Conservation (phyloP, 148 eudicot species). For the Nepenthes mirabilis region DNA sequence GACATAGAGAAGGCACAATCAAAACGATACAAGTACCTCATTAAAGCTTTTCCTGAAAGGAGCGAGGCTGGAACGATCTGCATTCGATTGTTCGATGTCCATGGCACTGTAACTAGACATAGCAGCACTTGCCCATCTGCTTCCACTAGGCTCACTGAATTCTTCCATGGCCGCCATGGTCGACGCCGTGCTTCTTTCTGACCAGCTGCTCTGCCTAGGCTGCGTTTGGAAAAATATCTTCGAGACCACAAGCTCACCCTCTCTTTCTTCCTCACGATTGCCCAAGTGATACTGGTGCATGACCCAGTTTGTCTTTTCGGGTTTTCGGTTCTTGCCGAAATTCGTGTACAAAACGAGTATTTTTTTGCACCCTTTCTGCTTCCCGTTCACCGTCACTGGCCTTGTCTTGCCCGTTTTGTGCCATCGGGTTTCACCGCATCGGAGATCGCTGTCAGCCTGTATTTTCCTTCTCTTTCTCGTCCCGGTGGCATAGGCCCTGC, state of each 20-base stretch:
- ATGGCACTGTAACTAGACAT: background rate
- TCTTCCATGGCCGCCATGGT: too few relatives aligned
- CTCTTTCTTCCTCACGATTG: conserved; percentile 43
- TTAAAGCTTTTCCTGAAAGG: background rate
- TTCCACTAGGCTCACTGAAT: background rate
- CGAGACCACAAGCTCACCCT: conserved; percentile 56
- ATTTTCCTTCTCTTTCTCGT: conserved; percentile 15
- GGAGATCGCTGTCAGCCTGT: conserved; percentile 39
- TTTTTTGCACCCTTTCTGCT: conserved; percentile 33
- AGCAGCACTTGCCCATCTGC: background rate
- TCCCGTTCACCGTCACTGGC: conserved; percentile 41
- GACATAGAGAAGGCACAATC: too few relatives aligned
- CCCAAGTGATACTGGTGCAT: conserved; percentile 65
- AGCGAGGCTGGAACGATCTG: background rate
- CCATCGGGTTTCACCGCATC: conserved; percentile 54
- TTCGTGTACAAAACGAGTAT: conserved; percentile 27
- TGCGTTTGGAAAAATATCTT: background rate
- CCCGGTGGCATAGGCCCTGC: background rate
- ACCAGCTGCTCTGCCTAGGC: conserved; percentile 19
- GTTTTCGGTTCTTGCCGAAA: conserved; percentile 40
- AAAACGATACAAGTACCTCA: background rate
- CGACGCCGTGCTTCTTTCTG: background rate
- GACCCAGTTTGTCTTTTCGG: conserved; percentile 55
- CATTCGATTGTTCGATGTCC: background rate
- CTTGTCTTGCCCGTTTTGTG: conserved; percentile 60